Conservation (phyloP, 108 stramenopile genomes). For the Aureococcus anophagefferens region DNA sequence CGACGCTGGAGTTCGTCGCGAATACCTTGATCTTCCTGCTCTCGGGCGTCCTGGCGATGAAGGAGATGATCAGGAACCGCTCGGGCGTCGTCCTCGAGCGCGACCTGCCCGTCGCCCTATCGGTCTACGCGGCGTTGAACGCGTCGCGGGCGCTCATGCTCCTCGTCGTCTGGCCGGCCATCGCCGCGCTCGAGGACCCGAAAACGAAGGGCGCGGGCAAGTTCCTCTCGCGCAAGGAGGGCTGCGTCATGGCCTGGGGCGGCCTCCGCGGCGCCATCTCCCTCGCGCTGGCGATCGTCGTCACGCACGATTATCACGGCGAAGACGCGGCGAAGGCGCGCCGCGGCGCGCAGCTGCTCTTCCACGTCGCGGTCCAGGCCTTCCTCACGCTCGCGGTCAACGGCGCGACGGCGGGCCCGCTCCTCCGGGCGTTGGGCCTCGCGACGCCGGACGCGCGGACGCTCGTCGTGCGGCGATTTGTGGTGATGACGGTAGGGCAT, state of each 20-base stretch:
- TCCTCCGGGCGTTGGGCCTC: too few relatives aligned
- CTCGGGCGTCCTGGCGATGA: conserved; percentile 68
- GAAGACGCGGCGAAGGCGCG: conserved; percentile 13
- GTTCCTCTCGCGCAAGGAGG: conserved; percentile 9
- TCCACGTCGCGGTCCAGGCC: conserved; percentile 44
- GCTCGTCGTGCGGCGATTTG: too few relatives aligned
- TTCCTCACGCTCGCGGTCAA: conserved; percentile 52
- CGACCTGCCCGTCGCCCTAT: too few relatives aligned
- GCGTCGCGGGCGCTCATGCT: too few relatives aligned
- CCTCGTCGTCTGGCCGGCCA: too few relatives aligned
- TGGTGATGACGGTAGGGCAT: too few relatives aligned
- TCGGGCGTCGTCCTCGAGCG: conserved; percentile 36
- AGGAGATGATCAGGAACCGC: too few relatives aligned
- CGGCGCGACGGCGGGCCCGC: too few relatives aligned
- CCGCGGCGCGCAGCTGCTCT: conserved; percentile 25
- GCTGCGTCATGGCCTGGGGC: conserved; percentile 29
- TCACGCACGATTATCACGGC: too few relatives aligned
- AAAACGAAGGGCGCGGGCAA: too few relatives aligned
- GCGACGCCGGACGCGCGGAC: too few relatives aligned
- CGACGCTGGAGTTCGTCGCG: conserved; percentile 59
- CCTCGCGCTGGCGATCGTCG: conserved; percentile 39
- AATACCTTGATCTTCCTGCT: conserved; percentile 82
- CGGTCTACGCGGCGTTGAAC: neutral
- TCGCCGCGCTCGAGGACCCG: too few relatives aligned
- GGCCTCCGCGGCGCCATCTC: conserved; percentile 42